phyloP scores from a whole-genome alignment of 192 early-diverging fungal species.

The Gamsiella multidivaricata region DNA sequence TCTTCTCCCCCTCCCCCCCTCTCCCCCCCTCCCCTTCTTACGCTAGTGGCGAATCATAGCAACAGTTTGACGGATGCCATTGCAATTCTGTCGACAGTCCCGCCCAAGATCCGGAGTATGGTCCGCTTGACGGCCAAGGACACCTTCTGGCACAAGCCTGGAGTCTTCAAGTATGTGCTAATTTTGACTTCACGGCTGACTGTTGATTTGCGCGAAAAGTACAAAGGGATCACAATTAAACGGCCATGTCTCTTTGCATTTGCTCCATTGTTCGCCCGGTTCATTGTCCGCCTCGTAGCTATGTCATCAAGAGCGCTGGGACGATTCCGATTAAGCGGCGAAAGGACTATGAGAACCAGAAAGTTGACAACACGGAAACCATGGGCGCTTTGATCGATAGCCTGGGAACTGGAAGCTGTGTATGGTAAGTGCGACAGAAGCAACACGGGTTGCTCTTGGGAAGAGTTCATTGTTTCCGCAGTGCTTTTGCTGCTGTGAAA shows the following conservation, averaged over 20 bases:
- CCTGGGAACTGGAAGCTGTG: conserved; percentile 32
- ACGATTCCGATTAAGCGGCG: conserved; percentile 53
- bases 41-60: conserved; percentile 52
- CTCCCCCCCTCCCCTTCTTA: no score
- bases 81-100: conserved; percentile 41
- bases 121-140: conserved; percentile 56
- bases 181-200: conserved; percentile 7
- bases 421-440: conserved; percentile 27
- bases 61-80: conserved; percentile 57
- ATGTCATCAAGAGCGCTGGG: conserved; percentile 49
- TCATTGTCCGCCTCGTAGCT: conserved; percentile 17
- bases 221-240: no score
- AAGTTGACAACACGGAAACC: conserved; percentile 22
- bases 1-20: neutral
- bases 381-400: conserved; percentile 38
- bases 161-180: conserved; percentile 46
- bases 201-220: no score
- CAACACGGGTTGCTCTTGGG: conserved; percentile 6
- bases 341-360: conserved; percentile 49
- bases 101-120: conserved; percentile 47
- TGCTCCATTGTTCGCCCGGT: neutral
- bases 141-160: conserved; percentile 54
- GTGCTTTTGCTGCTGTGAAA: no score
- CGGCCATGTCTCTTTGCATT: no score
- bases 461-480: neutral